Percentiles rank a stretch among this genome's conserved stretches.
These are phyloP conservation scores for Zychaea mexicana DNA, from an alignment of 371 early-diverging fungal genomes.

Conservation along the genomic window DNA sequence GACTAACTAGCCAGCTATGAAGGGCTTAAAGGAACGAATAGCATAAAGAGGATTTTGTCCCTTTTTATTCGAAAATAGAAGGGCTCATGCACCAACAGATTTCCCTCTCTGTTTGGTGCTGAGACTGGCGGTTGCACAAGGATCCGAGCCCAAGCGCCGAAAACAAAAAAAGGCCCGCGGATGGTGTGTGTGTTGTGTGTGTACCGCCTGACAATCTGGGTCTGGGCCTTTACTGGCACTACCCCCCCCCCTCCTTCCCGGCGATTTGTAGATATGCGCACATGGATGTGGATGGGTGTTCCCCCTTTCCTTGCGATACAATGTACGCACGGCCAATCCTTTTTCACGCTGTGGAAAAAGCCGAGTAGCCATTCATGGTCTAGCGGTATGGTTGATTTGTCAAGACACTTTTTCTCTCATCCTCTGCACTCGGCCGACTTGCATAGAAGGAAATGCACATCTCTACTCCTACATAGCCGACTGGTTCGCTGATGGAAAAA, in stretches of 20 bases:
- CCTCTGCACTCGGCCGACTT: too few relatives aligned
- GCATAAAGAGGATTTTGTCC: background rate
- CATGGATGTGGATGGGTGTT: too few relatives aligned
- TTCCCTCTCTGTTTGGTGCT: background rate
- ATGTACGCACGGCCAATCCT: background rate
- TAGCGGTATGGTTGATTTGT: too few relatives aligned
- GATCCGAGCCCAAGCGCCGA: slow-evolving; percentile 1
- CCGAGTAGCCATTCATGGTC: background rate
- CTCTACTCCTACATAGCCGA: too few relatives aligned
- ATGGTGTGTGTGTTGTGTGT: too few relatives aligned
- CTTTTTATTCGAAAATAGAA: background rate
- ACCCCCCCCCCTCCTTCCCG: background rate
- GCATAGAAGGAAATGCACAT: too few relatives aligned
- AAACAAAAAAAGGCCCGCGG: background rate
- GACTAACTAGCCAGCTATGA: too few relatives aligned
- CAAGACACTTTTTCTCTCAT: too few relatives aligned
- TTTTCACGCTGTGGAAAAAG: background rate
- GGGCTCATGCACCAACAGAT: background rate
- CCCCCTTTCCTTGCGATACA: too few relatives aligned
- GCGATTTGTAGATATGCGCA: too few relatives aligned
- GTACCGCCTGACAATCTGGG: background rate
- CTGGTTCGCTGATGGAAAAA: too few relatives aligned
- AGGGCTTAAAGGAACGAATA: too few relatives aligned
- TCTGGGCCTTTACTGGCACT: background rate
- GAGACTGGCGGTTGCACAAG: background rate